Base-by-base conservation (phyloP, 2,329 filamentous ascomycete genomes). In the Ophiostoma quercus region DNA sequence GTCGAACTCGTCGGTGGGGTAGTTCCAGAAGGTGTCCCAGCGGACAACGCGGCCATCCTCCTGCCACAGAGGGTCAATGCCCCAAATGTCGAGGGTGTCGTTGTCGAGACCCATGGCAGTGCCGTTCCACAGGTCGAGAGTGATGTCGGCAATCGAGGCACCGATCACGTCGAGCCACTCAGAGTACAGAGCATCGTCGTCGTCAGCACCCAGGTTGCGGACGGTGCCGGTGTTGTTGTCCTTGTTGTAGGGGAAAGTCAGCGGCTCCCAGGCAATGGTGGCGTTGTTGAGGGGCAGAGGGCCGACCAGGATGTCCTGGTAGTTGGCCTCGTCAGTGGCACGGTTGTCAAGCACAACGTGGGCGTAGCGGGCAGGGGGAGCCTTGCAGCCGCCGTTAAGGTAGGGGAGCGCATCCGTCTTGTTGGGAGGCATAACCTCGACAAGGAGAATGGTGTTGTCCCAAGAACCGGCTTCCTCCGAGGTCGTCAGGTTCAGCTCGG, bases 401-500 rank as follows among this genome's bases (percentile, higher is more conserved):
- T 83, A 85, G 2, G 78, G 71, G 66, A 83, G 69, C 0, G 78
- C 80, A 70, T 83, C 82, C 0, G 82, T 82, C 76, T 85, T 85
- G 75, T 85, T 85, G 0, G 83, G 83, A 29, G 75, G 73, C 67
- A 84, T 75, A 0, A 80, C 71, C 74, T 84, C 82, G 1, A 78
- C 74, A 2, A 77, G 73, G 3, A 78, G 67, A 11, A 75, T 77
- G 68, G 75, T 76, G 72, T 80, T 80, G 63, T 80, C 79, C 79
- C 79, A 80, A 5, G 74, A 73, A 0, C 75, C 75, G 2, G 78
- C 78, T 8, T 79, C 73, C 12, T 79, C 78, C 5, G 73, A 69
- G 0, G 72, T 62, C 1, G 79, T 80, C 54, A 82, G 74, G 71
- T 82, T 82, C 57, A 82, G 74, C 22, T 79, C 78, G 1, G 73